These are phyloP conservation scores for Alternaria sp. DNA, from an alignment of 2,329 filamentous ascomycete genomes.

Conservation along the genomic window DNA sequence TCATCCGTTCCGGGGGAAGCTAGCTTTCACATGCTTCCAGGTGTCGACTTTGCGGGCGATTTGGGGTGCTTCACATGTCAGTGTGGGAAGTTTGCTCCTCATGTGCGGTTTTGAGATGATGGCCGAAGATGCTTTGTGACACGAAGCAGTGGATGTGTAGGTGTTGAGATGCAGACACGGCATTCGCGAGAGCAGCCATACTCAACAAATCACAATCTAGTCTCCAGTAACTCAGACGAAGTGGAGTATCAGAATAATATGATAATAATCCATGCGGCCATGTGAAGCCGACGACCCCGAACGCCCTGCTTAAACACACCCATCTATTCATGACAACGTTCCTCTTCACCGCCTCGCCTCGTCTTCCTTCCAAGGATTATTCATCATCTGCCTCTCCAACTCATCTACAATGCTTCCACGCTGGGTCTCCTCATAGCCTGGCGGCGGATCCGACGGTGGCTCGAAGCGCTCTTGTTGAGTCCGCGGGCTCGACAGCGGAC, in stretches of 20 bases:
- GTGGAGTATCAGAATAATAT: neutral
- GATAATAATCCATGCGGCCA: neutral
- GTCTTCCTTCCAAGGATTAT: constrained; percentile 21
- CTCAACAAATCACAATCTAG: neutral
- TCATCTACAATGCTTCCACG: constrained; percentile 78
- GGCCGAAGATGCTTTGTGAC: neutral
- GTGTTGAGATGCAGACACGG: neutral
- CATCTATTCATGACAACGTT: constrained; percentile 6
- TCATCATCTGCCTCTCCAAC: constrained; percentile 61
- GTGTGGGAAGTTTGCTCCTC: neutral
- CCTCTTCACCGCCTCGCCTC: constrained; percentile 18
- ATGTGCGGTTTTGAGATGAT: constrained; percentile 5
- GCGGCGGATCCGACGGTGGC: constrained; percentile 77
- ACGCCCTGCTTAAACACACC: constrained; percentile 36
- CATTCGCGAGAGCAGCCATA: neutral
- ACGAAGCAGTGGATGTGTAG: neutral
- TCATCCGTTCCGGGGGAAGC: constrained; percentile 16
- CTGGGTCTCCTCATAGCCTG: constrained; percentile 91
- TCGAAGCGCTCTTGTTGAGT: constrained; percentile 47
- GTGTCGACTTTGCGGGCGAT: neutral
- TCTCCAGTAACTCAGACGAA: neutral
- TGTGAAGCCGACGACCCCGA: constrained; percentile 16
- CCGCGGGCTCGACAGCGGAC: constrained; percentile 36
- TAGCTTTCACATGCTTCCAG: constrained; percentile 28
- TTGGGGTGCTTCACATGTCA: constrained; percentile 12